Evolutionary conservation across 768 basidiomycete genomes (phyloP).

Genomic region (Cyclocybe aegerita): DNA sequence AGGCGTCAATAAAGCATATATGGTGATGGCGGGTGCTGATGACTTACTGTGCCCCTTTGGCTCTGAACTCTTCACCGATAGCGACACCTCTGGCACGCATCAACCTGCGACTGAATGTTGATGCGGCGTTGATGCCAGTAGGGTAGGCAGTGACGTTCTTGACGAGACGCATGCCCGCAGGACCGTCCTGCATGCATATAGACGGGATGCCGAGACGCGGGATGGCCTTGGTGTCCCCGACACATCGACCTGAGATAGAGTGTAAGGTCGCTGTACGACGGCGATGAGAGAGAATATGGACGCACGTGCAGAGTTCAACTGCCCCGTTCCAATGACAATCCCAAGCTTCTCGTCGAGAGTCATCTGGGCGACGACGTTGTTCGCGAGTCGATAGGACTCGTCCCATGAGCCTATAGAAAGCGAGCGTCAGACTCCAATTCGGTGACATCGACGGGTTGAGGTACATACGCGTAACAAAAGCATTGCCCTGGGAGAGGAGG

Average conservation of each 20-base stretch:
- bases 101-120: constrained; percentile 57
- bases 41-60: constrained; percentile 58
- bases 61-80: constrained; percentile 66
- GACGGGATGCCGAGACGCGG: constrained; percentile 41
- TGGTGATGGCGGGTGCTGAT: not conserved
- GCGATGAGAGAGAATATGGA: not conserved
- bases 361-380: constrained; percentile 34
- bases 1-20: not conserved
- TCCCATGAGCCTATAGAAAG: constrained; percentile 41
- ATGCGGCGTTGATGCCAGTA: constrained; percentile 53
- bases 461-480: constrained; percentile 14
- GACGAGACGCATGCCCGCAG: constrained; percentile 41
- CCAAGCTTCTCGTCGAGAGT: constrained; percentile 47
- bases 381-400: constrained; percentile 39
- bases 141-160: constrained; percentile 54
- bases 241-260: constrained; percentile 37
- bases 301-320: constrained; percentile 36
- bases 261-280: not conserved
- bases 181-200: constrained; percentile 49
- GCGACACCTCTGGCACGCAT: constrained; percentile 64
- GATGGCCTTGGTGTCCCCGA: constrained; percentile 45
- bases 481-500: constrained; percentile 6
- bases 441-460: not conserved
- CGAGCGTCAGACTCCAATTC: not conserved
- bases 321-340: constrained; percentile 44